Evolutionary conservation across 2,329 filamentous ascomycete genomes (phyloP), one percentile per base, ranked within the genome.

Genomic region (Colletotrichum sidae): DNA sequence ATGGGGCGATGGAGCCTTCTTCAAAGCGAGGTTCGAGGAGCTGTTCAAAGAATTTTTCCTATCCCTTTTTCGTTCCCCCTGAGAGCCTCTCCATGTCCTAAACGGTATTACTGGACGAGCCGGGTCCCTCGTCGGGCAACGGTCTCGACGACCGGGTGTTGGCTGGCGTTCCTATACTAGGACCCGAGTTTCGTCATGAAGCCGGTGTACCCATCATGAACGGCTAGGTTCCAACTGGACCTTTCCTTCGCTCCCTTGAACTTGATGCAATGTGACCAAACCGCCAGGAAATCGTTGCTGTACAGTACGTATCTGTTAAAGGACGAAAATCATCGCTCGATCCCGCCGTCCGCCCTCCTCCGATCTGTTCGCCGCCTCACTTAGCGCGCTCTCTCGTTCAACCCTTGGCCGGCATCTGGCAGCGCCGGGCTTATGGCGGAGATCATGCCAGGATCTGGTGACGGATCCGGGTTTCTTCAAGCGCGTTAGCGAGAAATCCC

Each of bases 401-500:
- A 57, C 62, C 57, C 58, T 65, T 49, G 63, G 37, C 42, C 47
- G 57, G 62, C 59, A 65, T 53, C 52, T 65, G 59, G 53, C 59
- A 62, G 58, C 25, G 25, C 41, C 49, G 55, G 58, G 62, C 47
- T 49, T 44, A 17, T 45, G 63, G 39, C 13, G 63, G 58, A 66
- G 63, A 66, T 57, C 63, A 57, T 62, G 58, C 58, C 63, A 65
- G 63, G 58, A 65, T 65, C 63, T 63, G 63, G 42, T 65, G 63
- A 63, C 52, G 63, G 63, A 53, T 50, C 46, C 58, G 63, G 58
- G 34, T 52, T 53, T 62, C 58, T 38, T 62, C 58, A 53, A 41
- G 47, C 58, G 62, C 62, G 25, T 62, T 51, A 66, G 63, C 63
- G 58, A 66, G 52, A 66, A 53, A 62, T 66, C 53, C 63, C 63